Evolutionary conservation across 768 basidiomycete genomes (phyloP).

Genomic region (Megacollybia marginata): DNA sequence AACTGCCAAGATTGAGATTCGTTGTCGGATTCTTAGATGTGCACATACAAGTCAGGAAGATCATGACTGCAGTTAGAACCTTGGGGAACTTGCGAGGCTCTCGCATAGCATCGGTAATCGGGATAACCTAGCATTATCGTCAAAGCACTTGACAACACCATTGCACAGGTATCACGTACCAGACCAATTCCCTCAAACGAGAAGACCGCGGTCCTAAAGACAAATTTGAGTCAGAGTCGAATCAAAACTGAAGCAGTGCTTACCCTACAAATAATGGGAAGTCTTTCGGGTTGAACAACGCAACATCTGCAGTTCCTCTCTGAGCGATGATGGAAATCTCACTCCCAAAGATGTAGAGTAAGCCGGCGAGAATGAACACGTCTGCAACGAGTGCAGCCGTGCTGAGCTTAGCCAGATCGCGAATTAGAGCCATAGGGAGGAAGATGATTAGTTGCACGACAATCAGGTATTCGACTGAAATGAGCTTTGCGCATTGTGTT

Average conservation of each 20-base stretch:
- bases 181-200: conserved; percentile 97
- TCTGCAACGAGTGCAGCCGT: conserved; percentile 90
- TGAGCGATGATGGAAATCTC: conserved; percentile 65
- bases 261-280: conserved; percentile 92
- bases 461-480: conserved; percentile 78
- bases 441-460: conserved; percentile 78
- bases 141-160: conserved; percentile 2
- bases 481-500: conserved; percentile 60
- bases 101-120: conserved; percentile 95
- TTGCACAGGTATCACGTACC: no score
- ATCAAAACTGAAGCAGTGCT: conserved; percentile 14
- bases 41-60: conserved; percentile 63
- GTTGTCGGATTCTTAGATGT: background rate
- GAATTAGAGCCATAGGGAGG: conserved; percentile 81
- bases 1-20: conserved; percentile 27
- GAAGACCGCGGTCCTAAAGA: conserved; percentile 84
- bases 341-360: conserved; percentile 82
- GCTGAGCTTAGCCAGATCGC: conserved; percentile 93
- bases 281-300: conserved; percentile 81
- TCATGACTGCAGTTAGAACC: conserved; percentile 86
- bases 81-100: conserved; percentile 91
- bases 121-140: conserved; percentile 57
- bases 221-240: conserved; percentile 1
- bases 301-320: conserved; percentile 70
- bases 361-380: conserved; percentile 86